These are phyloP conservation scores for Guadua angustifolia DNA, from an alignment of 176 grass and related monocot genomes.

Conservation along the genomic window DNA sequence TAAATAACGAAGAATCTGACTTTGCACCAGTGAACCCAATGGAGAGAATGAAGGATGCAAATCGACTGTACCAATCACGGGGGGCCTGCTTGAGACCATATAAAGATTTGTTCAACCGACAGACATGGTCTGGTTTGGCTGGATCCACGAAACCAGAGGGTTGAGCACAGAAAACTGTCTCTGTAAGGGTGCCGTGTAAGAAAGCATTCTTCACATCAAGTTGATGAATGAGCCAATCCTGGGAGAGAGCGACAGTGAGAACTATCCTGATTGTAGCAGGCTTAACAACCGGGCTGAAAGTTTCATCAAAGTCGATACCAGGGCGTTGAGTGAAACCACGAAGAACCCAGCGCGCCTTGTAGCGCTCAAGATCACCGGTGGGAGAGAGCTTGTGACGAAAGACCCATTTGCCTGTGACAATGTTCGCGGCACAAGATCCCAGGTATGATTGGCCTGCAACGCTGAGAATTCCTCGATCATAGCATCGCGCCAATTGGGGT, in stretches of 20 bases:
- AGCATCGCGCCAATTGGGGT: neutral
- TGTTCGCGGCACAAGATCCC: too few species aligned
- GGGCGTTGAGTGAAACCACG: neutral
- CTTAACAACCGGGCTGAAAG: neutral
- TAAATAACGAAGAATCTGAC: neutral
- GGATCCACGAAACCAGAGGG: neutral
- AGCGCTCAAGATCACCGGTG: too few species aligned
- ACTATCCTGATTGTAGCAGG: neutral
- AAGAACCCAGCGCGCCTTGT: too few species aligned
- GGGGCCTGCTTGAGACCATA: too few species aligned
- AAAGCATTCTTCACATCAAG: neutral
- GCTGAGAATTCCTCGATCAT: neutral
- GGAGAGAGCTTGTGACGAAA: too few species aligned
- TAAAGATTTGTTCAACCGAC: too few species aligned
- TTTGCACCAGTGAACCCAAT: neutral
- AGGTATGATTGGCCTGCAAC: neutral
- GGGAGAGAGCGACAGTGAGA: neutral
- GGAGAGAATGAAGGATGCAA: neutral
- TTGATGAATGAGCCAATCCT: too few species aligned
- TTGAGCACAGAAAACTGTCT: neutral
- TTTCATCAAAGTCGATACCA: constrained; percentile 1
- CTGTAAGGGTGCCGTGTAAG: neutral
- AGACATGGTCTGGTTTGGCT: neutral
- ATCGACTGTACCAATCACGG: neutral
- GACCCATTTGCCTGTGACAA: too few species aligned